phyloP scores from a whole-genome alignment of 2,329 filamentous ascomycete species.

The Helminthosporium solani region DNA sequence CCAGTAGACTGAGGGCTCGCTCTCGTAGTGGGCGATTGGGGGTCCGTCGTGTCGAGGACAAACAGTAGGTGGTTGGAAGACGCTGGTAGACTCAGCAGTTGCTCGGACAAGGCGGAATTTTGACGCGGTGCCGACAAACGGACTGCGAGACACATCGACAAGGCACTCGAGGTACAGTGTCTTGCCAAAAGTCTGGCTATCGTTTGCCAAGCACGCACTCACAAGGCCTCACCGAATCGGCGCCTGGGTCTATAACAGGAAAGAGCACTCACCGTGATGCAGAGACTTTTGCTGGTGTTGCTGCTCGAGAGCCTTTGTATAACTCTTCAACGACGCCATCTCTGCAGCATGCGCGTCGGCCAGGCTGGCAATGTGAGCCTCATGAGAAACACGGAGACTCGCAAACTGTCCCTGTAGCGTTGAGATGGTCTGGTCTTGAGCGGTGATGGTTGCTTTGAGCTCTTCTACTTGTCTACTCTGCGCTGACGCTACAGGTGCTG shows the following conservation, averaged over 20 bases:
- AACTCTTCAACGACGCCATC: constrained; percentile 41
- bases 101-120: background rate
- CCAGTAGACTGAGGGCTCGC: constrained; percentile 17
- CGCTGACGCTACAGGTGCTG: background rate
- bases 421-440: constrained; percentile 35
- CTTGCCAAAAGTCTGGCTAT: no score
- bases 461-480: constrained; percentile 28
- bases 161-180: no score
- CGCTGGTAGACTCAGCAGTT: constrained; percentile 18
- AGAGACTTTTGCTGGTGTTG: constrained; percentile 30
- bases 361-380: constrained; percentile 41
- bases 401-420: constrained; percentile 39
- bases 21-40: constrained; percentile 25
- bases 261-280: constrained; percentile 30
- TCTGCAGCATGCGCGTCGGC: constrained; percentile 43
- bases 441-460: constrained; percentile 29
- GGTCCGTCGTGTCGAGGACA: constrained; percentile 26
- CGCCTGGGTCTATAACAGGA: no score
- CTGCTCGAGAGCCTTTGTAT: constrained; percentile 43
- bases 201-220: no score
- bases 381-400: constrained; percentile 41
- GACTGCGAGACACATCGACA: background rate
- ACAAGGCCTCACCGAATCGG: no score
- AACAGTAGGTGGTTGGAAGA: constrained; percentile 31
- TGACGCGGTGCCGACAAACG: background rate